phyloP scores from a whole-genome alignment of 2,329 filamentous ascomycete species.

The Xylogone sp. region DNA sequence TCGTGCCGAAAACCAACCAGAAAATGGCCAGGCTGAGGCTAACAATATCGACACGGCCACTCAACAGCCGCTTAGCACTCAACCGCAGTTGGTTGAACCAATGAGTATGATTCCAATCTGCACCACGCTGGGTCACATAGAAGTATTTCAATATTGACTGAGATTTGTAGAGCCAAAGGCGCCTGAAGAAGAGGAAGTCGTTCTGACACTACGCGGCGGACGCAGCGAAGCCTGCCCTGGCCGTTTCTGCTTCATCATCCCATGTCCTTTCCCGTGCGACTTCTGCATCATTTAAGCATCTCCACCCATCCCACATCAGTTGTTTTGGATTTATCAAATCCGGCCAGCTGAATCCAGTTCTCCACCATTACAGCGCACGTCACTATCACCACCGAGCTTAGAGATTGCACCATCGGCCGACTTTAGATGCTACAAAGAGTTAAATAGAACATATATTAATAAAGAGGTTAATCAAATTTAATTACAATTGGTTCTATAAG shows the following conservation, averaged over 20 bases:
- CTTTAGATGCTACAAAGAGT: neutral
- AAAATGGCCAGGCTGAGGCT: neutral
- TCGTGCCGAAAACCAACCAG: neutral
- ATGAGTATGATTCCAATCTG: neutral
- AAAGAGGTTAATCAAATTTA: no score
- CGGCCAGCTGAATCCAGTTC: neutral
- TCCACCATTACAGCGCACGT: neutral
- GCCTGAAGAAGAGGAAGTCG: neutral
- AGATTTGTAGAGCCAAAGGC: neutral
- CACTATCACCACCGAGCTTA: neutral
- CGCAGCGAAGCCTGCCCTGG: constrained; percentile 26
- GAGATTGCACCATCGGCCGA: neutral
- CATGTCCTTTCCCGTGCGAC: constrained; percentile 26
- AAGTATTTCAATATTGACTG: neutral
- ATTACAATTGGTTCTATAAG: no score
- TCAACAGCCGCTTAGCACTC: neutral
- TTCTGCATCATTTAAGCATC: constrained; percentile 21
- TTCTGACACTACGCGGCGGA: constrained; percentile 30
- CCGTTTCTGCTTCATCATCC: constrained; percentile 35
- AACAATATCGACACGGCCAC: neutral
- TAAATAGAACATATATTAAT: no score
- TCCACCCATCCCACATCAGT: constrained; percentile 5
- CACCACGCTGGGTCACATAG: neutral
- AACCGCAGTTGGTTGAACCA: neutral
- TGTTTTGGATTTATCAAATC: neutral